phyloP scores from a whole-genome alignment of 2,329 filamentous ascomycete genomes.

The Xylariaceae sp. region DNA sequence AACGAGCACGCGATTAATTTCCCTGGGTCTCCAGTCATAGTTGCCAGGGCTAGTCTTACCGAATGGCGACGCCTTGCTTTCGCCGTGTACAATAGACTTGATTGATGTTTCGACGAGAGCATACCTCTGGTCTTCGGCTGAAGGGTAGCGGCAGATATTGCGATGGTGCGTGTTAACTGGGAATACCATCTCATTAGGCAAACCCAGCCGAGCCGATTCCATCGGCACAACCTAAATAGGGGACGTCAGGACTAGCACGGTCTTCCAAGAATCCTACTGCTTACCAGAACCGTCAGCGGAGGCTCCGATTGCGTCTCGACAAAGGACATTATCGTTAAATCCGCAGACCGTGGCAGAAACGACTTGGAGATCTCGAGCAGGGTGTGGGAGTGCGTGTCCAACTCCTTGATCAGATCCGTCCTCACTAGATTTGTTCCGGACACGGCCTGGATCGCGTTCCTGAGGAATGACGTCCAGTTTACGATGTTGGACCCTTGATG shows the following conservation, averaged over 20 bases:
- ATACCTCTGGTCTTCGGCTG: slow-evolving; percentile 2
- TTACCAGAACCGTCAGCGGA: neutral
- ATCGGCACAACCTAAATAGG: neutral
- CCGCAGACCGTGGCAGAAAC: neutral
- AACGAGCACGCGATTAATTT: too few relatives aligned
- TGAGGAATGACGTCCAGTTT: neutral
- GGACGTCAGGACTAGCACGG: neutral
- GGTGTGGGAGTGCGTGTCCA: neutral
- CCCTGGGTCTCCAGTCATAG: too few relatives aligned
- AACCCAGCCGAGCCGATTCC: neutral
- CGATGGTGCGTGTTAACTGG: slow-evolving; percentile 1
- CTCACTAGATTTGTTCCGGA: neutral
- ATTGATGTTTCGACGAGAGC: neutral
- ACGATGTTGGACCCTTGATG: neutral
- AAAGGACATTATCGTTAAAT: slow-evolving; percentile 1
- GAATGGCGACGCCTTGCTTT: neutral
- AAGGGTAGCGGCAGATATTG: slow-evolving; percentile 3
- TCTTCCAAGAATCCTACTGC: neutral
- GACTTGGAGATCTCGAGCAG: neutral
- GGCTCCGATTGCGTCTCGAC: neutral
- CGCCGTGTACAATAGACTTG: neutral
- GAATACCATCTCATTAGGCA: neutral
- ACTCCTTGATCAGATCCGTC: neutral
- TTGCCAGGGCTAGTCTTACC: neutral
- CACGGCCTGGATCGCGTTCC: neutral